These are phyloP conservation scores for Solanum piurae DNA, from an alignment of 257 asterid species.

Conservation along the genomic window DNA sequence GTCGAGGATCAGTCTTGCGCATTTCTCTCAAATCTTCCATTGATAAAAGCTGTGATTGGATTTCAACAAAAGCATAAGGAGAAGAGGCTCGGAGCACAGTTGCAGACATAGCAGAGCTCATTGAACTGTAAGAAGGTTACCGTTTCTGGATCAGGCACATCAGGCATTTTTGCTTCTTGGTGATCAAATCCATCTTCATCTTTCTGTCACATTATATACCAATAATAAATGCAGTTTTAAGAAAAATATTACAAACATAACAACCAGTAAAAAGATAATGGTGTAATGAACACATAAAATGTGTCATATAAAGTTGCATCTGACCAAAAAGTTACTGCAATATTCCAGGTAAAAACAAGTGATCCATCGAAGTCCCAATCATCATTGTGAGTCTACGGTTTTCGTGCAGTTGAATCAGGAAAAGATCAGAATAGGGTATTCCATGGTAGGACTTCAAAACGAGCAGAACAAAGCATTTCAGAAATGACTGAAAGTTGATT, in stretches of 20 bases:
- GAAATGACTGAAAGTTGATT: background rate
- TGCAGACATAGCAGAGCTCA: slow-evolving; percentile 1
- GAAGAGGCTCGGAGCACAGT: background rate
- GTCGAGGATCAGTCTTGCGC: slow-evolving; percentile 81
- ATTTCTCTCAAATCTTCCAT: slow-evolving; percentile 87
- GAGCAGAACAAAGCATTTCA: background rate
- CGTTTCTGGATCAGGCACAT: slow-evolving; percentile 74
- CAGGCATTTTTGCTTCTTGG: slow-evolving; percentile 72
- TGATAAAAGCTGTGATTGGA: slow-evolving; percentile 55
- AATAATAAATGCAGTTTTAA: background rate
- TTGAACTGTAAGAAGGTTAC: slow-evolving; percentile 22
- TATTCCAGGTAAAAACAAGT: background rate
- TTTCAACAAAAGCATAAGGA: background rate
- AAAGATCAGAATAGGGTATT: background rate
- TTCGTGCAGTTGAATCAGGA: background rate
- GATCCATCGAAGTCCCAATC: background rate
- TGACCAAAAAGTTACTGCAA: background rate
- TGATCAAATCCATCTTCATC: slow-evolving; percentile 72
- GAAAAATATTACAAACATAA: background rate
- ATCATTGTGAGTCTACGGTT: background rate
- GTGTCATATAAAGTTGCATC: background rate
- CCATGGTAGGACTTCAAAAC: background rate
- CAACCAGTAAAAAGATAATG: background rate
- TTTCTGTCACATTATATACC: slow-evolving; percentile 41
- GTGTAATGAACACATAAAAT: background rate